Percentiles rank a stretch among this genome's conserved stretches.
These are phyloP conservation scores for Gaultheria prostrata DNA, from an alignment of 148 eudicot genomes.

Conservation along the genomic window DNA sequence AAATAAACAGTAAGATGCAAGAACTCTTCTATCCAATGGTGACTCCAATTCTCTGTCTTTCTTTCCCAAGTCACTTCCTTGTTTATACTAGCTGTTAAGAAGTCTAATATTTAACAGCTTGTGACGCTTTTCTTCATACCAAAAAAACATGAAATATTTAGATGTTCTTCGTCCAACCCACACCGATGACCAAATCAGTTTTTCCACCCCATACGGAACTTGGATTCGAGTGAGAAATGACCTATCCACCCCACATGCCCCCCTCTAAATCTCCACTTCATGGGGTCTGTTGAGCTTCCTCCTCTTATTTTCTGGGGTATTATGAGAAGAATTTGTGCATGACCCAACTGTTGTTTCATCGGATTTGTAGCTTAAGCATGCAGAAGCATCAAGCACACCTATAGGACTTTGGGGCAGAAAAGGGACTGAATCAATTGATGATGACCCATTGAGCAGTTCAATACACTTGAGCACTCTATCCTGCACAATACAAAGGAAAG, in stretches of 20 bases:
- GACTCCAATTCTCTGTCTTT: neutral
- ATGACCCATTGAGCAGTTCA: slow-evolving; percentile 46
- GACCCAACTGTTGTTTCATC: slow-evolving; percentile 55
- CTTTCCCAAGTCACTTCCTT: slow-evolving; percentile 10
- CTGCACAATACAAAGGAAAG: slow-evolving; percentile 38
- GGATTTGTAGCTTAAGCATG: slow-evolving; percentile 67
- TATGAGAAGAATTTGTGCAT: slow-evolving; percentile 47
- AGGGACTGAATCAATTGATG: slow-evolving; percentile 27
- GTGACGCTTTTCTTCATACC: slow-evolving; percentile 7
- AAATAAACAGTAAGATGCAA: neutral
- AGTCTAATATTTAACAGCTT: slow-evolving; percentile 33
- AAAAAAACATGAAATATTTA: slow-evolving; percentile 9
- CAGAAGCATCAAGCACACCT: slow-evolving; percentile 67
- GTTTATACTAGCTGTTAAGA: slow-evolving; percentile 24
- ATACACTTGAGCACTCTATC: slow-evolving; percentile 63
- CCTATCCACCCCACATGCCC: neutral
- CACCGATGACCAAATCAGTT: slow-evolving; percentile 8
- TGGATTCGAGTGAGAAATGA: slow-evolving; percentile 5
- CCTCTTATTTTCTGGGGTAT: slow-evolving; percentile 46
- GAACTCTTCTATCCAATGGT: neutral
- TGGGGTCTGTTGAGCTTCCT: slow-evolving; percentile 47
- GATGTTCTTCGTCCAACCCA: neutral
- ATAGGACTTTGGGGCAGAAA: slow-evolving; percentile 70
- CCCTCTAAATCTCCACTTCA: slow-evolving; percentile 15
- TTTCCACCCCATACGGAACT: neutral